A percentile compares a stretch with the other conserved stretches of the same genome.
phyloP scores from a whole-genome alignment of 2,329 filamentous ascomycete species.

The Pestalotiopsis sp. region DNA sequence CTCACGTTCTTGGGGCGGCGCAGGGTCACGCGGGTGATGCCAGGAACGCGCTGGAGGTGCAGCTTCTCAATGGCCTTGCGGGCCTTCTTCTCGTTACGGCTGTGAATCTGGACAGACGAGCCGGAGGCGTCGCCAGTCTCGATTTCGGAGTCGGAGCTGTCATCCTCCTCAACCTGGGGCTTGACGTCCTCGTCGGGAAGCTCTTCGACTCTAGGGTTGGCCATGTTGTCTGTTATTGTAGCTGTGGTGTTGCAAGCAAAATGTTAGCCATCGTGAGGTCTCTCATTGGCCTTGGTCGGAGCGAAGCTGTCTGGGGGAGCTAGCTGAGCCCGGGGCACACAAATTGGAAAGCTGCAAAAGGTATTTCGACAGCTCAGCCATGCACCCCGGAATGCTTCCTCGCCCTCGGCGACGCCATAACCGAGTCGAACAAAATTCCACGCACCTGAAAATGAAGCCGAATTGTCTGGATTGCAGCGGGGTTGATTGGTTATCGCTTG shows the following conservation, averaged over 20 bases:
- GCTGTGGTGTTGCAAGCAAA: slow-evolving; percentile 34
- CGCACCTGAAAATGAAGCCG: slow-evolving; percentile 12
- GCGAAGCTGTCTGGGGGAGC: slow-evolving; percentile 11
- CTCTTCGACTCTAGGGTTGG: slow-evolving; percentile 97
- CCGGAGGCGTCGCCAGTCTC: slow-evolving; percentile 78
- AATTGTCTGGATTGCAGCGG: slow-evolving; percentile 12
- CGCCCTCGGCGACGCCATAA: background rate
- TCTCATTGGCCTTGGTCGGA: background rate
- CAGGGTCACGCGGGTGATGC: slow-evolving; percentile 97
- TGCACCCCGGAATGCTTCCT: background rate
- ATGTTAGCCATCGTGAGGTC: slow-evolving; percentile 16
- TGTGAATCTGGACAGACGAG: slow-evolving; percentile 89
- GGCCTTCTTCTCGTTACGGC: slow-evolving; percentile 99
- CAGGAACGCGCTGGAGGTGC: slow-evolving; percentile 91
- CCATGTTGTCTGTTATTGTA: slow-evolving; percentile 66
- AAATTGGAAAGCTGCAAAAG: slow-evolving; percentile 5
- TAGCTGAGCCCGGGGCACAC: slow-evolving; percentile 12
- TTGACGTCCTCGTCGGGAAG: slow-evolving; percentile 91
- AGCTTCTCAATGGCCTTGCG: slow-evolving; percentile 99
- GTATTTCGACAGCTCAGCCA: background rate
- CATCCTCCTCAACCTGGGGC: slow-evolving; percentile 71
- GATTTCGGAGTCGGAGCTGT: slow-evolving; percentile 75
- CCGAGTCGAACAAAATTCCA: slow-evolving; percentile 4
- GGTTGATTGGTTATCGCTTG: slow-evolving; percentile 16
- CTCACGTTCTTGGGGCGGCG: slow-evolving; percentile 98